Conservation (phyloP, 2,329 filamentous ascomycete genomes). For the Ilyonectria robusta region DNA sequence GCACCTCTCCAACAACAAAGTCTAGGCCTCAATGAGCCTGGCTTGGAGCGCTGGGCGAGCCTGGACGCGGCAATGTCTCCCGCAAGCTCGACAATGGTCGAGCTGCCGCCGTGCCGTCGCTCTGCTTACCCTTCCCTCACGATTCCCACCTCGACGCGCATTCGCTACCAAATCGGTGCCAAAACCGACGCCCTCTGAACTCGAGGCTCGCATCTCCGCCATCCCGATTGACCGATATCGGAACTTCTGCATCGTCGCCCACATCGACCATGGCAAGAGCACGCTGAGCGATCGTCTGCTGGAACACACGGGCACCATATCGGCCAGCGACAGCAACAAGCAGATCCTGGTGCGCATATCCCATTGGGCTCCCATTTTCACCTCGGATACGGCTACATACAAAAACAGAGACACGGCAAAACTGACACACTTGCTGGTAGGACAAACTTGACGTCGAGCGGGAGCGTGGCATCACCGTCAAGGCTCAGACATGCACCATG, state of each 20-base stretch:
- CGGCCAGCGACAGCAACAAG: slow-evolving; percentile 85
- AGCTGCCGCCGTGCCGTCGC: slow-evolving; percentile 19
- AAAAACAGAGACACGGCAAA: background rate
- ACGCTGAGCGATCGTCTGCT: slow-evolving; percentile 93
- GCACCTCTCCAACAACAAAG: slow-evolving; percentile 34
- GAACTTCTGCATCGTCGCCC: slow-evolving; percentile 99
- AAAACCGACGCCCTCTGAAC: slow-evolving; percentile 52
- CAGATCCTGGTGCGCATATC: slow-evolving; percentile 80
- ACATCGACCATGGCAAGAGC: slow-evolving; percentile 99
- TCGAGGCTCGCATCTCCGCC: slow-evolving; percentile 72
- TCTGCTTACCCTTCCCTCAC: slow-evolving; percentile 24
- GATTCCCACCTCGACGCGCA: background rate
- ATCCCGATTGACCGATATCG: slow-evolving; percentile 86
- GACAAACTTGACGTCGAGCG: slow-evolving; percentile 98
- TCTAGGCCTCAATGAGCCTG: slow-evolving; percentile 54
- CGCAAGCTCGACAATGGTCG: slow-evolving; percentile 39
- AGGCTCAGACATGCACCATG: slow-evolving; percentile 99
- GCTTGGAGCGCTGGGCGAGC: slow-evolving; percentile 55
- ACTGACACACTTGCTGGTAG: slow-evolving; percentile 41
- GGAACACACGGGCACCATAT: slow-evolving; percentile 94
- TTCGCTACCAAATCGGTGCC: slow-evolving; percentile 29
- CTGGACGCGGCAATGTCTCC: slow-evolving; percentile 55
- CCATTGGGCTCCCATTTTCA: background rate
- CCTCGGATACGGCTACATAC: background rate
- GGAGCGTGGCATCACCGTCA: slow-evolving; percentile 97